phyloP scores from a whole-genome alignment of 371 early-diverging fungal genomes.

The Mucor ambiguus region DNA sequence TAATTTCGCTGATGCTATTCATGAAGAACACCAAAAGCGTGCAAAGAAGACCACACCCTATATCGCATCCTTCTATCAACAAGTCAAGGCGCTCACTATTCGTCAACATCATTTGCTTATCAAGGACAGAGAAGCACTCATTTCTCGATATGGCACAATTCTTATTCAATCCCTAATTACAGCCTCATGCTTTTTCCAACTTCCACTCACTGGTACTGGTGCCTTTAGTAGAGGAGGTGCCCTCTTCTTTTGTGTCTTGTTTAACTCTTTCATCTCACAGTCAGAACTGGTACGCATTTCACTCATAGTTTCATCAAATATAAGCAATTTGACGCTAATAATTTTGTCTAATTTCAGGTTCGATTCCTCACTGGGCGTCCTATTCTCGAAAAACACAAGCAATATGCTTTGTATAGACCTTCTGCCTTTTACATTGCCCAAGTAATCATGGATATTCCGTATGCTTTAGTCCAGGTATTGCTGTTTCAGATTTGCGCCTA shows the following conservation, averaged over 20 bases:
- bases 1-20: slow-evolving; percentile 55
- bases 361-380: slow-evolving; percentile 58
- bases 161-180: slow-evolving; percentile 67
- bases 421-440: slow-evolving; percentile 67
- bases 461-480: slow-evolving; percentile 27
- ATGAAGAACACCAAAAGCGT: slow-evolving; percentile 57
- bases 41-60: slow-evolving; percentile 56
- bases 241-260: slow-evolving; percentile 57
- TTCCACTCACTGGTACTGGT: slow-evolving; percentile 55
- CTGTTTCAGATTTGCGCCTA: slow-evolving; percentile 61
- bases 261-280: slow-evolving; percentile 59
- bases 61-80: slow-evolving; percentile 63
- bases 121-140: slow-evolving; percentile 49
- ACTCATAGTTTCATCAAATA: too few relatives aligned
- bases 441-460: slow-evolving; percentile 48
- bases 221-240: slow-evolving; percentile 63
- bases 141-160: slow-evolving; percentile 61
- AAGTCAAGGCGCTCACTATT: slow-evolving; percentile 60
- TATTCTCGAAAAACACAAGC: slow-evolving; percentile 70
- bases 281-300: slow-evolving; percentile 42
- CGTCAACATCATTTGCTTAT: slow-evolving; percentile 64
- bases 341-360: too few relatives aligned
- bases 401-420: slow-evolving; percentile 69
- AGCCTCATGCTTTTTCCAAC: slow-evolving; percentile 66
- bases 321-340: too few relatives aligned